These are phyloP conservation scores for Termitomyces sp. DNA, from an alignment of 768 basidiomycete genomes.

Conservation along the genomic window DNA sequence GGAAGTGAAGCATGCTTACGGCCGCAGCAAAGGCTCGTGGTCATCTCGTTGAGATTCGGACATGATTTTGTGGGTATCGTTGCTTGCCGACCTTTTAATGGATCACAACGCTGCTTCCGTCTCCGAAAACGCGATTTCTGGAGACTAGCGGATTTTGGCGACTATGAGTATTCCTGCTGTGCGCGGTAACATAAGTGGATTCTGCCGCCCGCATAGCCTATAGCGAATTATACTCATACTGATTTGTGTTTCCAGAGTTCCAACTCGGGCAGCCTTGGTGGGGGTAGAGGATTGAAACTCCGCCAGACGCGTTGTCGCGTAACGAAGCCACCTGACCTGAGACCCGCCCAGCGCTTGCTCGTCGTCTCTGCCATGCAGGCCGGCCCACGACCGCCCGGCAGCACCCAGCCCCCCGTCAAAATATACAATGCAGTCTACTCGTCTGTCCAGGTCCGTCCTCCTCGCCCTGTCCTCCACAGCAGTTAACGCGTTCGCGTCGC, in stretches of 20 bases:
- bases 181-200: neutral
- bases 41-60: conserved; percentile 39
- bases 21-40: conserved; percentile 35
- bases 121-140: neutral
- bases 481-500: conserved; percentile 30
- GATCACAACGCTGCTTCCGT: neutral
- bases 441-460: conserved; percentile 62
- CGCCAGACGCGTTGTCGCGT: conserved; percentile 37
- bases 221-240: conserved; percentile 1
- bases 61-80: conserved; percentile 16
- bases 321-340: conserved; percentile 27
- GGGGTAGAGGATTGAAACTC: conserved; percentile 18
- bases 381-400: conserved; percentile 35
- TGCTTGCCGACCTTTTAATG: neutral
- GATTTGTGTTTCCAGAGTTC: neutral
- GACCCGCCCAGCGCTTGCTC: conserved; percentile 17
- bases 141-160: neutral
- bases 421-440: conserved; percentile 94
- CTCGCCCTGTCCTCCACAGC: conserved; percentile 17
- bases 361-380: conserved; percentile 38
- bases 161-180: neutral
- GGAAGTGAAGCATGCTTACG: conserved; percentile 23
- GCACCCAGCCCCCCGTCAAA: conserved; percentile 58
- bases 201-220: neutral
- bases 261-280: neutral